A percentile compares a stretch with the other conserved stretches of the same genome.
phyloP scores from a whole-genome alignment of 192 early-diverging fungal species.

The Umbelopsis ramanniana region DNA sequence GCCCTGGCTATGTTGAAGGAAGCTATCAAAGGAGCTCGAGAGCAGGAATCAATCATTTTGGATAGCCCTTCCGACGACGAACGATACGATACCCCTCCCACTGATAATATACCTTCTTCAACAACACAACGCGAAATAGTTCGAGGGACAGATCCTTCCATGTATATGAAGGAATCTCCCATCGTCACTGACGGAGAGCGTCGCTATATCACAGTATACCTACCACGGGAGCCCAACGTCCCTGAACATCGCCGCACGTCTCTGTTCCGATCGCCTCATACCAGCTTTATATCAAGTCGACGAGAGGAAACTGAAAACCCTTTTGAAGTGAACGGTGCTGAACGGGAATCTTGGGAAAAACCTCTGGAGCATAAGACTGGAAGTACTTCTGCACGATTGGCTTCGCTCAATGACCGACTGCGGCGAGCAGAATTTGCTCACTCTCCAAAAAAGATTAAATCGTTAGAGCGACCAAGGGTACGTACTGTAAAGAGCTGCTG shows the following conservation, averaged over 20 bases:
- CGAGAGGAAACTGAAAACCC: neutral
- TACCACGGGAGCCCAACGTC: neutral
- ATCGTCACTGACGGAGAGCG: conserved; percentile 12
- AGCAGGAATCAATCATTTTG: neutral
- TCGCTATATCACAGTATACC: conserved; percentile 7
- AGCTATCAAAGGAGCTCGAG: neutral
- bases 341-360: neutral
- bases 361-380: too few relatives aligned
- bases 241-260: neutral
- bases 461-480: neutral
- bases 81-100: neutral
- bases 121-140: conserved; percentile 7
- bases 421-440: neutral
- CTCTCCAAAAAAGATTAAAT: neutral
- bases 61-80: neutral
- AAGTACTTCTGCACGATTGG: conserved; percentile 3
- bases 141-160: neutral
- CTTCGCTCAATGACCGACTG: conserved; percentile 7
- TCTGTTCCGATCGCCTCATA: neutral
- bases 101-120: conserved; percentile 6
- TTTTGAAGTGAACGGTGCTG: neutral
- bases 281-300: neutral
- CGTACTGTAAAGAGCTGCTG: neutral
- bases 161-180: neutral
- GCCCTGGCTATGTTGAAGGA: conserved; percentile 2